These are phyloP conservation scores for Geranomyces variabilis DNA, from an alignment of 192 early-diverging fungal species.

Conservation along the genomic window DNA sequence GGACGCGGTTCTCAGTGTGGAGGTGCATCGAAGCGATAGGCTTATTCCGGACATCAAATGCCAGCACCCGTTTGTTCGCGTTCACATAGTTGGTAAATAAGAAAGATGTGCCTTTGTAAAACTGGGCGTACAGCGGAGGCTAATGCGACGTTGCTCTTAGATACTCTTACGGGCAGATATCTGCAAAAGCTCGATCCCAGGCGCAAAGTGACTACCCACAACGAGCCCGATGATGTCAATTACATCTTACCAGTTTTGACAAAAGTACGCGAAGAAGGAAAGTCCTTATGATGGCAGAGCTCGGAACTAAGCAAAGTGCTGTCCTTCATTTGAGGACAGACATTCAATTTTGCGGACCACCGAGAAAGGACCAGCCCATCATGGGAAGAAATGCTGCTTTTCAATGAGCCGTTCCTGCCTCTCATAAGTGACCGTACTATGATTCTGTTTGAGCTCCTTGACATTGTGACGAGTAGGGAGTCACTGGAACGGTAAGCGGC, in stretches of 20 bases:
- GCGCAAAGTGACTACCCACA: conserved; percentile 32
- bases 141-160: conserved; percentile 14
- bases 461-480: conserved; percentile 38
- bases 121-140: not conserved
- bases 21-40: conserved; percentile 32
- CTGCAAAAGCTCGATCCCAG: conserved; percentile 10
- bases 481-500: conserved; percentile 9
- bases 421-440: conserved; percentile 35
- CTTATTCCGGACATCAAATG: conserved; percentile 39
- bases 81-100: conserved; percentile 44
- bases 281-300: too few species aligned
- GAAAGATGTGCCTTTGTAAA: not conserved
- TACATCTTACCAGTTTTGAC: conserved; percentile 50
- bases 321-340: not conserved
- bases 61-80: conserved; percentile 40
- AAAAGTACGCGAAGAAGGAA: conserved; percentile 40
- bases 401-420: conserved; percentile 49
- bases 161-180: conserved; percentile 32
- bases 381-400: conserved; percentile 52
- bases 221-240: conserved; percentile 37
- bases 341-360: conserved; percentile 7
- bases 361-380: conserved; percentile 42
- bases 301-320: too few species aligned
- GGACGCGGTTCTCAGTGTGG: not conserved
- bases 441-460: conserved; percentile 55